Evolutionary conservation across 1,284 basidiomycete genomes (phyloP), one percentile per base, ranked within the genome.

Genomic region (Papiliotrema laurentii): DNA sequence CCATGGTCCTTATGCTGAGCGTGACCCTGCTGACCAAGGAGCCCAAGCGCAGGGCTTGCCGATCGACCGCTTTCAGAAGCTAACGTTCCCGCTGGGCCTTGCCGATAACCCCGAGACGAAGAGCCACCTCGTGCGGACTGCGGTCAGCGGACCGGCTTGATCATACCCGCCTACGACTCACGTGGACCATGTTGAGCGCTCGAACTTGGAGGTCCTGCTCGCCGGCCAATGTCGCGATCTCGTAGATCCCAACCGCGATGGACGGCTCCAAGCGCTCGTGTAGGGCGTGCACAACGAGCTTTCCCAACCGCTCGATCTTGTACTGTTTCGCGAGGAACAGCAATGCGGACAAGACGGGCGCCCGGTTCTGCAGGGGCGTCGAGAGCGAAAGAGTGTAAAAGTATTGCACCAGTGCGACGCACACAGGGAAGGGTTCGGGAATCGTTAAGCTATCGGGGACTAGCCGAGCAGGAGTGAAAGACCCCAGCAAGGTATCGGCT

Each of bases 141-240:
- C 9, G 30, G 39, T 46, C 38, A 39, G 22, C 21, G 19, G n/a
- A 1, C 27, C 28, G 10, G 13, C 14, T 5, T 28, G 16, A 10
- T 21, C 21, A n/a, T 2, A 43, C 9, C 14, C 4, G 30, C 9
- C 30, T 4, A 30, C 5, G n/a, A 63, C 76, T 71, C 68, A 85
- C 84, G 80, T 88, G 85, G 31, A 88, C 82, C 24, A 85, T 82
- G 62, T 84, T 85, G 47, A 88, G 70, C 5, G 86, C 86, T 34
- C 90, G 80, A 58, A 94, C 90, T 65, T 94, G 89, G 46, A 97
- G 75, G 61, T 86, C 87, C 58, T 88, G 82, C 69, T 87, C 88
- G 59, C 83, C 87, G 65, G 90, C 92, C 9, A 96, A 77, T 1
- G 90, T 91, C 5, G 92, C 90, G 5, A 94, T 89, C 68, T 94